Evolutionary conservation across 495 filamentous ascomycete genomes (phyloP).

Genomic region (Astrothelium subdiscretum): DNA sequence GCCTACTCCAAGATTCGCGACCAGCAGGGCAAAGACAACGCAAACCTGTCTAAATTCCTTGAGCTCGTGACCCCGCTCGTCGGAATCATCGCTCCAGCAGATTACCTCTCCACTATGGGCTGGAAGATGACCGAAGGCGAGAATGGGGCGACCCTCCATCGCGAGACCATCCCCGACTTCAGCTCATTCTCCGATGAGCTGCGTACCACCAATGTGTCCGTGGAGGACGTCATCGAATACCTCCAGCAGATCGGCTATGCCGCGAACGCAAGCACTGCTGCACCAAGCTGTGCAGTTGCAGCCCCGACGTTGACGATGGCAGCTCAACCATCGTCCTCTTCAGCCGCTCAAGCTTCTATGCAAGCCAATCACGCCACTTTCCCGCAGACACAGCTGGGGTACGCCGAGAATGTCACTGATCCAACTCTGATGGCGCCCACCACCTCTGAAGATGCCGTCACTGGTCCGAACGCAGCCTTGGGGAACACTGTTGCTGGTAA

Average conservation of each 20-base stretch:
- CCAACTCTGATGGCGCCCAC: neutral
- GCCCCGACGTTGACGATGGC: conserved; percentile 1
- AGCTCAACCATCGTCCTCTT: conserved; percentile 1
- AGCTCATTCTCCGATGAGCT: conserved; percentile 1
- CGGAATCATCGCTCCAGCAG: conserved; percentile 27
- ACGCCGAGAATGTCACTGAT: neutral
- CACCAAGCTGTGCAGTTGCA: neutral
- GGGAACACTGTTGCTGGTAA: neutral
- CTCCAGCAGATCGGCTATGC: conserved; percentile 1
- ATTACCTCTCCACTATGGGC: conserved; percentile 33
- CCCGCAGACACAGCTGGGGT: neutral
- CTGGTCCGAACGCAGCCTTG: neutral
- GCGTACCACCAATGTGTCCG: neutral
- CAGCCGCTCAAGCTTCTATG: conserved; percentile 2
- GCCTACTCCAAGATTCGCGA: conserved; percentile 42
- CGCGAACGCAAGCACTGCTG: conserved; percentile 1
- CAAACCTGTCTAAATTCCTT: conserved; percentile 31
- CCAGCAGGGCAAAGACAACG: conserved; percentile 26
- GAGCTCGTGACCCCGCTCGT: conserved; percentile 27
- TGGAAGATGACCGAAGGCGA: conserved; percentile 21
- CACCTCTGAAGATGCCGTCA: neutral
- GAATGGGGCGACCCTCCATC: neutral
- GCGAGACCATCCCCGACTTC: neutral
- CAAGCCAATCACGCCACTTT: neutral
- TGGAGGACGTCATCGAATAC: conserved; percentile 1